phyloP scores from a whole-genome alignment of 192 early-diverging fungal species.

The Coemansia sp. region DNA sequence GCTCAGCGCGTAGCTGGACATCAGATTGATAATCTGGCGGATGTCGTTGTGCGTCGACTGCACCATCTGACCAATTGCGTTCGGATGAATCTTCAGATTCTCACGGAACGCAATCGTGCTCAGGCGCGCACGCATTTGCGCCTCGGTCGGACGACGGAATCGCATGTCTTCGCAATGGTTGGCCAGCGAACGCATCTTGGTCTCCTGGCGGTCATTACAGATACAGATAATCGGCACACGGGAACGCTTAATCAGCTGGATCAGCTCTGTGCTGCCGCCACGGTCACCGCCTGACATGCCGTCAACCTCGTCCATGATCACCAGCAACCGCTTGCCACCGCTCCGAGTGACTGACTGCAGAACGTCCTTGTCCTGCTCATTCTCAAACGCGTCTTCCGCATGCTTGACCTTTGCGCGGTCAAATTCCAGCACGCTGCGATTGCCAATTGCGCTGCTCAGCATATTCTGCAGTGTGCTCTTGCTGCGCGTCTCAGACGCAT shows the following conservation, averaged over 20 bases:
- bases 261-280: constrained; percentile 86
- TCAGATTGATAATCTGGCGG: constrained; percentile 91
- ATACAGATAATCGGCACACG: constrained; percentile 96
- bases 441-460: constrained; percentile 57
- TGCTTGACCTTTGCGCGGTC: constrained; percentile 25
- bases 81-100: constrained; percentile 68
- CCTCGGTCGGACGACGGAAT: constrained; percentile 74
- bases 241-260: constrained; percentile 86
- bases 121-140: constrained; percentile 73
- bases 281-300: constrained; percentile 98
- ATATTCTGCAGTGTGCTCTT: constrained; percentile 76
- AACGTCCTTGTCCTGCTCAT: constrained; percentile 31
- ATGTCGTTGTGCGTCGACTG: constrained; percentile 84
- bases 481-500: constrained; percentile 94
- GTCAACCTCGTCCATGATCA: constrained; percentile 99
- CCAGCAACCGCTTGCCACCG: constrained; percentile 52
- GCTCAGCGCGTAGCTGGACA: constrained; percentile 86
- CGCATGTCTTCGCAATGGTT: constrained; percentile 80
- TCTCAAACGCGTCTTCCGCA: constrained; percentile 25
- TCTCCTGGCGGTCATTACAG: constrained; percentile 89
- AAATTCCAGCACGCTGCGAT: constrained; percentile 64
- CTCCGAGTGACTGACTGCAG: constrained; percentile 14
- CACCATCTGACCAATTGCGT: constrained; percentile 81
- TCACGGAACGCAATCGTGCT: constrained; percentile 78
- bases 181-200: constrained; percentile 82